Percentiles rank a stretch among this genome's conserved stretches.
These are phyloP conservation scores for Nigrospora sphaerica DNA, from an alignment of 2,329 filamentous ascomycete genomes.

Conservation along the genomic window DNA sequence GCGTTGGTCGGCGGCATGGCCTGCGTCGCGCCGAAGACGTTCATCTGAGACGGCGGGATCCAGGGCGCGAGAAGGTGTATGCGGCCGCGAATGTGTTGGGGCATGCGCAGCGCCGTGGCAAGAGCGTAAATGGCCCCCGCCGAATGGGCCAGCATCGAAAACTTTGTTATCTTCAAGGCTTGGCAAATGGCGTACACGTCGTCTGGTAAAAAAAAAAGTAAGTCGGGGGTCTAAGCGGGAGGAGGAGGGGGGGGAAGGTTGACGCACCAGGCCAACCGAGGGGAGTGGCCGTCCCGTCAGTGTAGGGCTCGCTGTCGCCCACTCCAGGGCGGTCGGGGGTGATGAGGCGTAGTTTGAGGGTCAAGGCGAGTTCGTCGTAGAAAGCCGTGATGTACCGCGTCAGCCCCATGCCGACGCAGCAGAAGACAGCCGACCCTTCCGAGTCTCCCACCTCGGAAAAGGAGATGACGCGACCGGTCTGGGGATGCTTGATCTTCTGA, in stretches of 20 bases:
- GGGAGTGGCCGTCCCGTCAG: slow-evolving; percentile 76
- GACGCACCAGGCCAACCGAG: slow-evolving; percentile 84
- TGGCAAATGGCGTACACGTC: slow-evolving; percentile 95
- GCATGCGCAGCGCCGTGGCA: slow-evolving; percentile 90
- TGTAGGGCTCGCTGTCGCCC: slow-evolving; percentile 81
- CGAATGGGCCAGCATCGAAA: slow-evolving; percentile 92
- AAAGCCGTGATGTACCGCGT: slow-evolving; percentile 95
- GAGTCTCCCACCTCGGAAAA: slow-evolving; percentile 96
- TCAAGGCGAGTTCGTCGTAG: slow-evolving; percentile 89
- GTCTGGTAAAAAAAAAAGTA: slow-evolving; percentile 28
- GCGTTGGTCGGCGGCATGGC: slow-evolving; percentile 74
- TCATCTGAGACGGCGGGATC: slow-evolving; percentile 95
- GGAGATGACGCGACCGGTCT: slow-evolving; percentile 80
- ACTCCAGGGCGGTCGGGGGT: slow-evolving; percentile 92
- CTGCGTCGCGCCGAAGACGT: slow-evolving; percentile 65
- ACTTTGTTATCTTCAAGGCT: slow-evolving; percentile 84
- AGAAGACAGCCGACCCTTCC: slow-evolving; percentile 85
- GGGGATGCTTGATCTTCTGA: slow-evolving; percentile 80
- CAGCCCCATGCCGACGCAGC: slow-evolving; percentile 95
- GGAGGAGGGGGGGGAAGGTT: background rate
- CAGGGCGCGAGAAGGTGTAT: slow-evolving; percentile 93
- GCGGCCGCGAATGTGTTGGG: slow-evolving; percentile 87
- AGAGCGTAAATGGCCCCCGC: slow-evolving; percentile 97
- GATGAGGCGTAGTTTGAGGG: slow-evolving; percentile 81
- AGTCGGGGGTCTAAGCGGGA: slow-evolving; percentile 10